phyloP scores from a whole-genome alignment of 192 early-diverging fungal genomes.

The Cladochytrium replicatum region DNA sequence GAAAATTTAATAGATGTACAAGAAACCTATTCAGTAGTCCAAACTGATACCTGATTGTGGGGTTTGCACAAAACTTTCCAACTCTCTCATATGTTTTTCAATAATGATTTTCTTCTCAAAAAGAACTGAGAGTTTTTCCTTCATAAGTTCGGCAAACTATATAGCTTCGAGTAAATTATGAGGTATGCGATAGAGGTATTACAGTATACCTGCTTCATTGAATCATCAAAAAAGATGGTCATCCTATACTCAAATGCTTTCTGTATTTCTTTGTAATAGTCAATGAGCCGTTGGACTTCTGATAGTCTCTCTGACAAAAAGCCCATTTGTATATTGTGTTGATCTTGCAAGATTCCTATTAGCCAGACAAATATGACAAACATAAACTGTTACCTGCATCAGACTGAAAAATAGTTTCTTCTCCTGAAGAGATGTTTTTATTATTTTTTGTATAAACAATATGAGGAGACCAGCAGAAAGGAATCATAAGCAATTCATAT shows the following conservation, averaged over 20 bases:
- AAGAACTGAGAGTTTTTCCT: constrained; percentile 45
- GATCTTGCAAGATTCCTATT: constrained; percentile 43
- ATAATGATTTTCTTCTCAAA: constrained; percentile 52
- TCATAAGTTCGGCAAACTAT: constrained; percentile 41
- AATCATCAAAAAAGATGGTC: constrained; percentile 29
- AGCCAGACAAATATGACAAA: neutral
- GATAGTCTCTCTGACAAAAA: constrained; percentile 41
- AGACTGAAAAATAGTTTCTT: neutral
- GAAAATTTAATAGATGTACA: constrained; percentile 14
- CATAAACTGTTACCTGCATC: constrained; percentile 6
- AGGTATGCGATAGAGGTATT: neutral
- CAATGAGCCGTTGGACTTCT: constrained; percentile 48
- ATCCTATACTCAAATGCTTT: constrained; percentile 37
- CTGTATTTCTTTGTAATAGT: constrained; percentile 38
- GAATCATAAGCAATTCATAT: neutral
- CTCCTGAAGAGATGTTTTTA: constrained; percentile 2
- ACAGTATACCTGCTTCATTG: constrained; percentile 24
- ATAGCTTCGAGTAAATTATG: constrained; percentile 3
- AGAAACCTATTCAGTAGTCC: constrained; percentile 12
- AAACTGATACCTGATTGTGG: constrained; percentile 6
- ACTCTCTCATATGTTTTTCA: constrained; percentile 28
- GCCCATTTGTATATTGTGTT: constrained; percentile 43
- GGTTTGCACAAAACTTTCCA: neutral
- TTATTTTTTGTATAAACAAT: neutral
- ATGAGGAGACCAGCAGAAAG: constrained; percentile 5